These are phyloP conservation scores for Magnolia sinica DNA, from an alignment of 164 flowering plant species.

Conservation along the genomic window DNA sequence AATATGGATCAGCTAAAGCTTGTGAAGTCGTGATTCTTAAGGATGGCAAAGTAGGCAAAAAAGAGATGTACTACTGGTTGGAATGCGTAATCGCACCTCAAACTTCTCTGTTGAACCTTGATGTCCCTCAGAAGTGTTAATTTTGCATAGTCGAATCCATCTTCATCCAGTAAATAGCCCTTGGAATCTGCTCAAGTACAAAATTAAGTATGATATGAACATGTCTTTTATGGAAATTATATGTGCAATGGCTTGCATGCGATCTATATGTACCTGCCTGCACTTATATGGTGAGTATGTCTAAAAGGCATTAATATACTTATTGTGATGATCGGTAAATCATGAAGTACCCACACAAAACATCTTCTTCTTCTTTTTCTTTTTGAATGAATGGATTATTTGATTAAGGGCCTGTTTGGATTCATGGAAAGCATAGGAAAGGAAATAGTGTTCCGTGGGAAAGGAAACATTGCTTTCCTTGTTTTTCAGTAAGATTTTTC, in stretches of 20 bases:
- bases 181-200: constrained; percentile 67
- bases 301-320: too few species aligned
- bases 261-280: background rate
- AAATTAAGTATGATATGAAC: background rate
- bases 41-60: too few species aligned
- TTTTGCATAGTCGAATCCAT: constrained; percentile 92
- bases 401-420: too few species aligned
- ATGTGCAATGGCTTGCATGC: background rate
- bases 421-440: too few species aligned
- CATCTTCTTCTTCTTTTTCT: too few species aligned
- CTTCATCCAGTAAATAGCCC: constrained; percentile 97
- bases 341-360: too few species aligned
- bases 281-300: background rate
- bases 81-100: constrained; percentile 47
- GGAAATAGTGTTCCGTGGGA: too few species aligned
- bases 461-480: too few species aligned
- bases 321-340: too few species aligned
- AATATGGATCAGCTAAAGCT: background rate
- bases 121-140: constrained; percentile 77
- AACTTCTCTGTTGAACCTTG: constrained; percentile 83
- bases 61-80: background rate
- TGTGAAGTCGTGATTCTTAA: background rate
- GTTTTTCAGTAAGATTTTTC: too few species aligned
- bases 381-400: too few species aligned
- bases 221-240: background rate